phyloP scores from a whole-genome alignment of 106 monocot genomes.

The Phalaenopsis aphrodite region DNA sequence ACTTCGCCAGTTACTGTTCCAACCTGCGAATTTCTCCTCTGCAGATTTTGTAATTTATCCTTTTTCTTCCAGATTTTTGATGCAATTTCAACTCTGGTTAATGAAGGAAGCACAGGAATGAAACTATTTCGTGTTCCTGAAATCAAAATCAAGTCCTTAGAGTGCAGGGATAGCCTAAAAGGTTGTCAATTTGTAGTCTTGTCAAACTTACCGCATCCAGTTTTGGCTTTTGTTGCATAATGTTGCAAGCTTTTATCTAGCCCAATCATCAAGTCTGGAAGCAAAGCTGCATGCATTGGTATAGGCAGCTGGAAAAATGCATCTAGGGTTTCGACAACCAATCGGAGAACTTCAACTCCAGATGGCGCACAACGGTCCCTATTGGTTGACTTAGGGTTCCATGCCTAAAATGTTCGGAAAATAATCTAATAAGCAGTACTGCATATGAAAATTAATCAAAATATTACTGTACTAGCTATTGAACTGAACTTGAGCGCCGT shows the following conservation, averaged over 20 bases:
- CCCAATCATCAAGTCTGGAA: slow-evolving; percentile 69
- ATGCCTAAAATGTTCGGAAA: slow-evolving; percentile 23
- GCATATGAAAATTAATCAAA: too few relatives aligned
- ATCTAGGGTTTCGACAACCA: slow-evolving; percentile 78
- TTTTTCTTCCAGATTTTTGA: slow-evolving; percentile 81
- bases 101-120: slow-evolving; percentile 61
- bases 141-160: neutral
- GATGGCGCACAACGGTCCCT: slow-evolving; percentile 78
- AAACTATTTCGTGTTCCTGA: slow-evolving; percentile 72
- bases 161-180: neutral
- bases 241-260: slow-evolving; percentile 73
- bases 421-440: too few relatives aligned
- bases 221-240: slow-evolving; percentile 61
- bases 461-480: too few relatives aligned
- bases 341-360: slow-evolving; percentile 53
- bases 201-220: slow-evolving; percentile 71
- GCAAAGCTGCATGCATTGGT: slow-evolving; percentile 63
- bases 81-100: slow-evolving; percentile 71
- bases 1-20: slow-evolving; percentile 41
- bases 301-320: slow-evolving; percentile 87
- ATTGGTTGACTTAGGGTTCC: slow-evolving; percentile 79
- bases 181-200: neutral
- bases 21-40: slow-evolving; percentile 63
- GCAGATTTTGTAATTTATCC: slow-evolving; percentile 44
- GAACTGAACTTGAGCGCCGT: too few relatives aligned